Evolutionary conservation across 352 stramenopile genomes (phyloP).

Genomic region (Globisporangium camurandrum): DNA sequence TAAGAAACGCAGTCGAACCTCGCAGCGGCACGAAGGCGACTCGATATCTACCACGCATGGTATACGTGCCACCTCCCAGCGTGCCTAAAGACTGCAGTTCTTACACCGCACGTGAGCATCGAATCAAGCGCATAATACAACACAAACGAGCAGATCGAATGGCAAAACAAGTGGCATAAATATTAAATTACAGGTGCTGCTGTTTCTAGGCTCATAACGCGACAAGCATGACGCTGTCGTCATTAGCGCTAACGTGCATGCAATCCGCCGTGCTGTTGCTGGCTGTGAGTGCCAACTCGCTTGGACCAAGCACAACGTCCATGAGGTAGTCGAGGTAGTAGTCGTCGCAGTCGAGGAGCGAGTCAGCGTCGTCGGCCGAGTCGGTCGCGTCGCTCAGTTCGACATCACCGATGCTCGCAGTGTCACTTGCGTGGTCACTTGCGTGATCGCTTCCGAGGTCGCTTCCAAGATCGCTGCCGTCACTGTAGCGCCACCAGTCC

Average conservation of each 20-base stretch:
- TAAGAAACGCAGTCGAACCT: neutral
- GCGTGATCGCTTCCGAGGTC: no score
- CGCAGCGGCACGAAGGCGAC: neutral
- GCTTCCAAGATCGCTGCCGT: no score
- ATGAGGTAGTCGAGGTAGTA: slow-evolving; percentile 13
- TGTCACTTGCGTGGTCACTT: neutral
- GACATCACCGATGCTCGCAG: neutral
- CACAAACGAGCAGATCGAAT: no score
- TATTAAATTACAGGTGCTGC: neutral
- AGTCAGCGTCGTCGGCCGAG: slow-evolving; percentile 5
- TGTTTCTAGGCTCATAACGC: slow-evolving; percentile 3
- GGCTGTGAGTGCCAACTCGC: neutral
- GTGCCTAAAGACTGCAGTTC: no score
- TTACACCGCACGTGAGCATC: no score
- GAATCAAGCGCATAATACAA: no score
- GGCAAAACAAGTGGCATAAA: neutral
- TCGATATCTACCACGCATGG: no score
- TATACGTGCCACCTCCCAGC: no score
- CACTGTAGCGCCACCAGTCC: neutral
- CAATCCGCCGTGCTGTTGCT: neutral
- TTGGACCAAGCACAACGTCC: slow-evolving; percentile 3
- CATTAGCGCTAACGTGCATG: no score
- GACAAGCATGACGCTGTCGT: slow-evolving; percentile 4
- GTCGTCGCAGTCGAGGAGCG: slow-evolving; percentile 9
- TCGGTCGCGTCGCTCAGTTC: slow-evolving; percentile 8